Evolutionary conservation across 805 yeast genomes (phyloP).

Genomic region (Jamesozyma lodderae): DNA sequence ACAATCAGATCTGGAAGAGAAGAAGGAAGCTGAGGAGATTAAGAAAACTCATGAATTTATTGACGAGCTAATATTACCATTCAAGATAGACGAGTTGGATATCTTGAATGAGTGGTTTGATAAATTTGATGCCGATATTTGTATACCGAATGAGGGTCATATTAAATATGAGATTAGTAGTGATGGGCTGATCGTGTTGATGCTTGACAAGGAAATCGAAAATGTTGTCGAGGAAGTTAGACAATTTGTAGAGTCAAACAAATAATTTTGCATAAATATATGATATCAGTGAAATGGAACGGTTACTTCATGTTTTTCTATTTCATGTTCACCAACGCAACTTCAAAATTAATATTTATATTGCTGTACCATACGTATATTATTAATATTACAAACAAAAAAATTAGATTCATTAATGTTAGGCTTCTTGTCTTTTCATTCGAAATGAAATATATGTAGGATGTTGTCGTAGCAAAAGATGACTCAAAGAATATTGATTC

Average conservation of each 20-base stretch:
- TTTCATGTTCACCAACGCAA: not conserved
- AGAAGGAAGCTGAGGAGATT: slow-evolving; percentile 4
- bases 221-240: slow-evolving; percentile 22
- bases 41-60: slow-evolving; percentile 28
- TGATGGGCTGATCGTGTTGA: slow-evolving; percentile 29
- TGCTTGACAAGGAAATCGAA: slow-evolving; percentile 24
- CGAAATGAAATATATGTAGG: too few species aligned
- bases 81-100: slow-evolving; percentile 27
- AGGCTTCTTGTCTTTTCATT: too few species aligned
- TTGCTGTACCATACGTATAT: not conserved
- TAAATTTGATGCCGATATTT: slow-evolving; percentile 29
- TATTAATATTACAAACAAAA: not conserved
- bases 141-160: slow-evolving; percentile 32
- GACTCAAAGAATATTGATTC: too few species aligned
- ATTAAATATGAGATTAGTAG: slow-evolving; percentile 32
- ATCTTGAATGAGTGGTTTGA: slow-evolving; percentile 29
- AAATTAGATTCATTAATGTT: too few species aligned
- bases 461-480: too few species aligned
- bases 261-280: too few species aligned
- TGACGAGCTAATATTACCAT: slow-evolving; percentile 27
- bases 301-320: too few species aligned
- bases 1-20: not conserved
- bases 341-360: too few species aligned
- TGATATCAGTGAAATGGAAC: too few species aligned
- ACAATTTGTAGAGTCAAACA: slow-evolving; percentile 19